Percentiles rank a stretch among this genome's conserved stretches.
These are phyloP conservation scores for Xylariales sp. DNA, from an alignment of 2,329 filamentous ascomycete species.

Conservation along the genomic window DNA sequence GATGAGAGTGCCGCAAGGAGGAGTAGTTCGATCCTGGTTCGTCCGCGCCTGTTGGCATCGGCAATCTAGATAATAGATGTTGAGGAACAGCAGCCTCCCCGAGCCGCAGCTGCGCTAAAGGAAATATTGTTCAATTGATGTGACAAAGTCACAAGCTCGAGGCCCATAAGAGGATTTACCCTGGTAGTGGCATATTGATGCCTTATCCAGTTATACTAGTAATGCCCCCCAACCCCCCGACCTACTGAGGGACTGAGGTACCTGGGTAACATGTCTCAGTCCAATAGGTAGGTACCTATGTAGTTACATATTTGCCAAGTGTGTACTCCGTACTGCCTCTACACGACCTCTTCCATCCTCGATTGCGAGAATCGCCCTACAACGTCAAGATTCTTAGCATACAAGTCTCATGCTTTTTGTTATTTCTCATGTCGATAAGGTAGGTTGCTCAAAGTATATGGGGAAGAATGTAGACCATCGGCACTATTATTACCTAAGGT, in stretches of 20 bases:
- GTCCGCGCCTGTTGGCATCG: slow-evolving; percentile 24
- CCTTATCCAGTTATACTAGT: slow-evolving; percentile 4
- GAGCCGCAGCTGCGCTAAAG: slow-evolving; percentile 15
- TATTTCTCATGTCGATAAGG: slow-evolving; percentile 1
- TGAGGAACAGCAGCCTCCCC: slow-evolving; percentile 17
- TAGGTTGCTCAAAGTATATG: not conserved
- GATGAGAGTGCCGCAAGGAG: slow-evolving; percentile 17
- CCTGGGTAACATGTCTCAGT: no score
- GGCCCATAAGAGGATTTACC: slow-evolving; percentile 2
- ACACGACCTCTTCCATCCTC: not conserved
- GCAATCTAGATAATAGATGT: slow-evolving; percentile 21
- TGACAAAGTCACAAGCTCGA: slow-evolving; percentile 13
- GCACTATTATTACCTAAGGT: not conserved
- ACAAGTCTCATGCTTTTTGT: not conserved
- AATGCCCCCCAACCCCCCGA: not conserved
- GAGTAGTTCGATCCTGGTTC: slow-evolving; percentile 18
- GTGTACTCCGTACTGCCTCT: no score
- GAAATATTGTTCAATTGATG: slow-evolving; percentile 15
- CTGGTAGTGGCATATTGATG: not conserved
- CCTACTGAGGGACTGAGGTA: not conserved
- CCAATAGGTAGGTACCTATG: no score
- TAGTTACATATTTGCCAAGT: no score
- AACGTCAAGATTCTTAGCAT: not conserved
- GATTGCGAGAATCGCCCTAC: not conserved
- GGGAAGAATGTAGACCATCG: slow-evolving; percentile 5